These are phyloP conservation scores for Persicaria maculosa DNA, from an alignment of 148 eudicot genomes.

Conservation along the genomic window DNA sequence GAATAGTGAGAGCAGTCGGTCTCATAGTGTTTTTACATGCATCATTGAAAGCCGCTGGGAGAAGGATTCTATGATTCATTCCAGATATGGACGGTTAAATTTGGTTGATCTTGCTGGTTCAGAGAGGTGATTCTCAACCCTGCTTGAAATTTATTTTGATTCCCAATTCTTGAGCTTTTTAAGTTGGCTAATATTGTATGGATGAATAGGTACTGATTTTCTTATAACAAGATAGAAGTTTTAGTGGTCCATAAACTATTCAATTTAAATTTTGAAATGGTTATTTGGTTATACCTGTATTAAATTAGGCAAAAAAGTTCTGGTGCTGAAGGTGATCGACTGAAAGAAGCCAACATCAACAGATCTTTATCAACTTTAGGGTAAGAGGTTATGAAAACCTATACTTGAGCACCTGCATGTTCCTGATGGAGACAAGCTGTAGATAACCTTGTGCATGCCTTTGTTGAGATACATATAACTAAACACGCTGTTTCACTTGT, in stretches of 20 bases:
- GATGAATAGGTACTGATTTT: conserved; percentile 1
- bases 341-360: conserved; percentile 67
- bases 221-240: neutral
- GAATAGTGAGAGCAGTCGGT: conserved; percentile 72
- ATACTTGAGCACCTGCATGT: neutral
- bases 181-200: neutral
- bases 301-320: conserved; percentile 58
- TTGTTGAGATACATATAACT: neutral
- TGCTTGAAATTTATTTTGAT: neutral
- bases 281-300: neutral
- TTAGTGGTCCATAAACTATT: neutral
- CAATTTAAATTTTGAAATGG: neutral
- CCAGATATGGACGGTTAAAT: conserved; percentile 59
- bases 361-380: conserved; percentile 65
- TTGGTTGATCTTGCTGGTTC: conserved; percentile 74
- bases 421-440: neutral
- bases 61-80: conserved; percentile 49
- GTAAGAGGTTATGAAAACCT: conserved; percentile 23
- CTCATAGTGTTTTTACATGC: conserved; percentile 73
- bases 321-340: conserved; percentile 65
- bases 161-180: neutral
- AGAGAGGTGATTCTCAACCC: conserved; percentile 37
- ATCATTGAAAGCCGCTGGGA: conserved; percentile 62
- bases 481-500: neutral
- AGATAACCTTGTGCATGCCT: neutral